Evolutionary conservation across 1,139 yeast genomes (phyloP).

Genomic region (Taphrina sp.): DNA sequence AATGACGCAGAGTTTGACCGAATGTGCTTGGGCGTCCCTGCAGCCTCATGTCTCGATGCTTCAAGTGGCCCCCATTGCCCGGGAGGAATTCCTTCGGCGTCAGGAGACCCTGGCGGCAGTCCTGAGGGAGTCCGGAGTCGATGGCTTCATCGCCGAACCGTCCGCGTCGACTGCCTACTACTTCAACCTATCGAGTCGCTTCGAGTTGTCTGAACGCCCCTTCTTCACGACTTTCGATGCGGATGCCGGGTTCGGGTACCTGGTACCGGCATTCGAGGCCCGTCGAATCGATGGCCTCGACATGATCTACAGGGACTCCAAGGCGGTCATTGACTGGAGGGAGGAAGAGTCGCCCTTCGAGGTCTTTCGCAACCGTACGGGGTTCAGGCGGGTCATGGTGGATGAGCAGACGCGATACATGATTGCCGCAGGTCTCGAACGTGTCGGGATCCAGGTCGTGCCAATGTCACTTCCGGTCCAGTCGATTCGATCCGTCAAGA

Average conservation of each 20-base stretch:
- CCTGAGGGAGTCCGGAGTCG: slow-evolving; percentile 5
- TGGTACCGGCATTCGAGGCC: slow-evolving; percentile 31
- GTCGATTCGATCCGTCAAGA: slow-evolving; percentile 20
- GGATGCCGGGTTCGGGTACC: slow-evolving; percentile 6
- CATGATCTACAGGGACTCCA: neutral
- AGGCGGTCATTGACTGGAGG: slow-evolving; percentile 18
- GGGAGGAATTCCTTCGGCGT: slow-evolving; percentile 12
- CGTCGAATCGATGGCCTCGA: slow-evolving; percentile 16
- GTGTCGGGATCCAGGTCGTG: slow-evolving; percentile 1
- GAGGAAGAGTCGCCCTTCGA: slow-evolving; percentile 29
- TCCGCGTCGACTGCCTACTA: slow-evolving; percentile 26
- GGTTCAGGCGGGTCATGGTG: slow-evolving; percentile 11
- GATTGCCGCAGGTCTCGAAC: slow-evolving; percentile 24
- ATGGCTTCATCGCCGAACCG: slow-evolving; percentile 31
- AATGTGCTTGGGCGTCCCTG: neutral
- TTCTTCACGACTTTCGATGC: slow-evolving; percentile 7
- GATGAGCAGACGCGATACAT: slow-evolving; percentile 28
- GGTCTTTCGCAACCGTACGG: slow-evolving; percentile 2
- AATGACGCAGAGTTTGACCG: too few relatives aligned
- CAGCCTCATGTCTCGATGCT: neutral
- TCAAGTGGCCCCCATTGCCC: slow-evolving; percentile 18
- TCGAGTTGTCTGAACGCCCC: slow-evolving; percentile 31
- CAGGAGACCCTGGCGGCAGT: slow-evolving; percentile 13
- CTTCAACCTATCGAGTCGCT: slow-evolving; percentile 18
- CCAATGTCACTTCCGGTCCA: slow-evolving; percentile 10